Percentiles rank a stretch among this genome's conserved stretches.
Conservation (phyloP, 805 yeast genomes). For the Debaryomyces tyrocola region DNA sequence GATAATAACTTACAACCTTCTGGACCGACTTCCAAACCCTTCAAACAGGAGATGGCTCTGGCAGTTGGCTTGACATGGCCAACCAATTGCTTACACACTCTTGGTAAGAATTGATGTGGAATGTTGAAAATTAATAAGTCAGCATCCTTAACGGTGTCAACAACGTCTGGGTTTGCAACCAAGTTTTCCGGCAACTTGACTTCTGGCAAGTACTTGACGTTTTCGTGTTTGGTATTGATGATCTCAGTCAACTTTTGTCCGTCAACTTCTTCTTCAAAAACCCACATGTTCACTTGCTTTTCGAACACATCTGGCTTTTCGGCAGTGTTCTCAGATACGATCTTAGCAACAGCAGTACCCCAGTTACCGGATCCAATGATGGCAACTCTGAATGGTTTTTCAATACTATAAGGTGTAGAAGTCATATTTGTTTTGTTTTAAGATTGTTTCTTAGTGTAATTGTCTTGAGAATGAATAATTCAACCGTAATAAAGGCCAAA, state of each 20-base stretch:
- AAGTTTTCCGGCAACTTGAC: conserved; percentile 42
- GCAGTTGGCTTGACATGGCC: conserved; percentile 38
- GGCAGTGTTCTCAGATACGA: conserved; percentile 43
- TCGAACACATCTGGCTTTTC: conserved; percentile 39
- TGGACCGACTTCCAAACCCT: conserved; percentile 45
- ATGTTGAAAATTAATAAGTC: conserved; percentile 46
- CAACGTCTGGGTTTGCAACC: conserved; percentile 40
- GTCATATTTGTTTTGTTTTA: conserved; percentile 8
- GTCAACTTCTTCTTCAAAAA: conserved; percentile 40
- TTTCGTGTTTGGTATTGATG: conserved; percentile 43
- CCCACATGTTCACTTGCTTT: conserved; percentile 46
- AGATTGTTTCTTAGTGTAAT: background rate
- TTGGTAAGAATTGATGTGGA: conserved; percentile 46
- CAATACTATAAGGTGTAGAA: conserved; percentile 29
- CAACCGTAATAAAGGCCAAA: background rate
- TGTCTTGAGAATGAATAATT: background rate
- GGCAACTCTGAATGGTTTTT: conserved; percentile 34
- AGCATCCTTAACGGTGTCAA: conserved; percentile 38
- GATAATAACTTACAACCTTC: conserved; percentile 46
- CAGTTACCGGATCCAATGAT: conserved; percentile 49
- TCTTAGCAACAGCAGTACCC: conserved; percentile 50
- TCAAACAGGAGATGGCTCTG: conserved; percentile 46
- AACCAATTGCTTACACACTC: conserved; percentile 37
- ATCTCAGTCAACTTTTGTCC: conserved; percentile 44
- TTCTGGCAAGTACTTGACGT: conserved; percentile 45